Evolutionary conservation across 257 asterid species (phyloP).

Genomic region (Anisodus tanguticus): DNA sequence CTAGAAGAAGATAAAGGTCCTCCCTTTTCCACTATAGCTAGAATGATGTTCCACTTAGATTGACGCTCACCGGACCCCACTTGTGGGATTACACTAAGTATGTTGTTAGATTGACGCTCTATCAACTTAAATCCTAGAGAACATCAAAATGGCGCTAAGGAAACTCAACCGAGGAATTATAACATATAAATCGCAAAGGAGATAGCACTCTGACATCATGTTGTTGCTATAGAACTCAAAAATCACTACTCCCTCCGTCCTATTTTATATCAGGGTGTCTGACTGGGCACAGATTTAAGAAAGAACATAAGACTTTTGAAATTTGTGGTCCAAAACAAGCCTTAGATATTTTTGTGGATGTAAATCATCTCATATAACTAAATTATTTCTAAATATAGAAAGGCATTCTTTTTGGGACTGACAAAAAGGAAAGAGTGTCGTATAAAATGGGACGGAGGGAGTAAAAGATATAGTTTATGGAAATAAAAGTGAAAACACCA

Average conservation of each 20-base stretch:
- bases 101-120: not conserved
- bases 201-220: conserved; percentile 7
- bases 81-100: too few relatives aligned
- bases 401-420: too few relatives aligned
- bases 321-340: too few relatives aligned
- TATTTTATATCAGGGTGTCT: too few relatives aligned
- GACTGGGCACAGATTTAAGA: too few relatives aligned
- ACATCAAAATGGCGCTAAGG: not conserved
- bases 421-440: too few relatives aligned
- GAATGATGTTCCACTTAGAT: not conserved
- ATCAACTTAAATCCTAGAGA: conserved; percentile 18
- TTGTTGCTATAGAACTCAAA: conserved; percentile 9
- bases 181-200: not conserved
- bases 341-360: too few relatives aligned
- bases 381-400: too few relatives aligned
- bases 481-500: conserved; percentile 9
- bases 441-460: too few relatives aligned
- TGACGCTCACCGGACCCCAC: not conserved
- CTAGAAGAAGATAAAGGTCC: not conserved
- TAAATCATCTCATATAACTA: too few relatives aligned
- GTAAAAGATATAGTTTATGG: not conserved
- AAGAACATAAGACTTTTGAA: too few relatives aligned
- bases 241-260: not conserved
- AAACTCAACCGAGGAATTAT: conserved; percentile 2
- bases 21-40: not conserved